Evolutionary conservation across 2,329 filamentous ascomycete genomes (phyloP).

Genomic region (Ophiostoma novo-ulmi): DNA sequence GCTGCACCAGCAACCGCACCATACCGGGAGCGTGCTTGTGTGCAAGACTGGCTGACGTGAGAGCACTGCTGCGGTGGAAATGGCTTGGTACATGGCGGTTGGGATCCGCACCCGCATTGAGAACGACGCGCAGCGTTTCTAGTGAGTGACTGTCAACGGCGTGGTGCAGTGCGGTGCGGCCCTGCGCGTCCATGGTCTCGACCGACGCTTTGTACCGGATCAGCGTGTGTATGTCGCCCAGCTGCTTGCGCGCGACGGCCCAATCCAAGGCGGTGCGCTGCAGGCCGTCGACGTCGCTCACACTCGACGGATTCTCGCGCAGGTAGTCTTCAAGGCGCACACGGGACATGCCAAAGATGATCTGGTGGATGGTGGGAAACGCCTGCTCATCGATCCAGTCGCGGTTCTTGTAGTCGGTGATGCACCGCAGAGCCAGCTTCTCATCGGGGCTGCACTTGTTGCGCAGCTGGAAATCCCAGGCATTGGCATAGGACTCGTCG

Average conservation of each 20-base stretch:
- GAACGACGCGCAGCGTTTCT: neutral
- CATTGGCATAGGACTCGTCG: constrained; percentile 5
- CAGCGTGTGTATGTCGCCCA: neutral
- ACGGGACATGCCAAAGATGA: neutral
- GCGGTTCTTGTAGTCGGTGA: neutral
- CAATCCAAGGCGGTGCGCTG: constrained; percentile 3
- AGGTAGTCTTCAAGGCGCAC: neutral
- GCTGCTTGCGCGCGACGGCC: constrained; percentile 14
- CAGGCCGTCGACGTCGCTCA: neutral
- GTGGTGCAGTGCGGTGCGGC: constrained; percentile 1
- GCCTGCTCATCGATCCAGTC: constrained; percentile 3
- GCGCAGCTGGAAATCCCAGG: constrained; percentile 10
- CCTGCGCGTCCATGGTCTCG: neutral
- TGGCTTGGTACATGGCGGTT: neutral
- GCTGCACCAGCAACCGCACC: neutral
- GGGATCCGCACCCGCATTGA: neutral
- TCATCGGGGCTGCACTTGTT: neutral
- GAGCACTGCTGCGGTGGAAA: constrained; percentile 6
- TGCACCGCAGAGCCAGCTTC: neutral
- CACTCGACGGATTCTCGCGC: neutral
- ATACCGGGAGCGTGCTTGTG: neutral
- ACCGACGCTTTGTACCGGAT: neutral
- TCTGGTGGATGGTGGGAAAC: neutral
- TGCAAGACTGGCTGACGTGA: neutral
- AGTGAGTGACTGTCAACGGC: neutral